Base-by-base conservation (phyloP, 2,329 filamentous ascomycete species). In the Byssothecium circinans region DNA sequence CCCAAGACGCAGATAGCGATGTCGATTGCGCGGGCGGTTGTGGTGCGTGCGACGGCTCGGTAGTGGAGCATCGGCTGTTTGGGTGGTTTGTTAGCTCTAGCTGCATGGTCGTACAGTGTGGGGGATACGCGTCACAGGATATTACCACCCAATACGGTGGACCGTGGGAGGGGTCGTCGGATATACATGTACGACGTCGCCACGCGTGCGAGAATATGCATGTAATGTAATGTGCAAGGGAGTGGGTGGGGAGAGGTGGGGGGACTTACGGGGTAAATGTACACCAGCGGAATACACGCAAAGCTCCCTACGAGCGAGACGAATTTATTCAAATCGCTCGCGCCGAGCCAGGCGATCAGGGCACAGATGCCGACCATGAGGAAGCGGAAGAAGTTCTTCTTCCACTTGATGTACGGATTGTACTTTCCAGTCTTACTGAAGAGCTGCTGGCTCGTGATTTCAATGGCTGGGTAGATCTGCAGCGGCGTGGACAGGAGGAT, bases 361-460 rank as follows among this genome's bases (percentile, higher is more conserved):
- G 91, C 88, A 65, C 94, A 97, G 19, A 94, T 73, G 63, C 89
- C 82, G 41, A 97, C 94, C 53, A 96, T 84, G 66, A 92, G 86
- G 78, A 97, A 99, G 45, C 94, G 87, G 78, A 96, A 99, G 27
- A 87, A 77, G 61, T 99, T 99, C 84, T 99, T 99, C 80, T 97
- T 89, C 94, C 94, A 99, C 77, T 99, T 99, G 78, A 99, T 95
- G 67, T 89, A 94, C 0, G 91, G 91, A 68, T 97, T 96, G 75
- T 96, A 96, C 74, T 99, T 99, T 60, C 94, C 91, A 53, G 91
- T 96, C 66, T 88, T 82, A 19, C 89, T 95, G 72, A 97, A 99
- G 6, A 97, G 79, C 57, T 91, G 90, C 61, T 95, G 96, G 73
- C 95, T 91, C 27, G 89, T 90, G 64, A 99, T 99, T 66, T 92